Evolutionary conservation across 371 early-diverging fungal species (phyloP).

Genomic region (Mucor sp.): DNA sequence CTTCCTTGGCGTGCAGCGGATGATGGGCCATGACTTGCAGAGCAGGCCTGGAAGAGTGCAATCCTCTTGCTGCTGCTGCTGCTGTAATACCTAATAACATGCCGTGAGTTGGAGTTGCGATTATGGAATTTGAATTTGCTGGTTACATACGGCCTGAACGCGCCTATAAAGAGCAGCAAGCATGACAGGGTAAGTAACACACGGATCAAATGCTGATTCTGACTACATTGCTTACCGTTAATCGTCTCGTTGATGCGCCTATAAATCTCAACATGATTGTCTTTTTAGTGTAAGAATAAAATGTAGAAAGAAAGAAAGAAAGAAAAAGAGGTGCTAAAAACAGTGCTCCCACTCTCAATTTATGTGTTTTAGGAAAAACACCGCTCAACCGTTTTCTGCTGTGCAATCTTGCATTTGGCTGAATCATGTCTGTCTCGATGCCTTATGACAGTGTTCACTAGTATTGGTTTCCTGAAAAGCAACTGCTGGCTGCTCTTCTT

Average conservation of each 20-base stretch:
- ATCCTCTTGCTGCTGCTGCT: conserved; percentile 11
- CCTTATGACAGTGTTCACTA: too few species aligned
- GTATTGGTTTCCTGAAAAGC: too few species aligned
- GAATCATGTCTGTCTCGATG: too few species aligned
- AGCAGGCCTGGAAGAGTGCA: conserved; percentile 52
- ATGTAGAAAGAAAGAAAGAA: neutral
- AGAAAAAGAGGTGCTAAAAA: too few species aligned
- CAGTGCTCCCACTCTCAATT: too few species aligned
- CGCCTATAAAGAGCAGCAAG: neutral
- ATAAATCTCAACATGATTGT: neutral
- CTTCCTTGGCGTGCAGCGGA: conserved; percentile 72
- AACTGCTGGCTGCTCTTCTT: too few species aligned
- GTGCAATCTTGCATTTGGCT: too few species aligned
- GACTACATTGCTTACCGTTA: neutral
- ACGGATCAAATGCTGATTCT: too few species aligned
- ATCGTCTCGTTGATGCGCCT: neutral
- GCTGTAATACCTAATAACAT: too few species aligned
- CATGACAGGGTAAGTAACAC: neutral
- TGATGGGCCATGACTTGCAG: conserved; percentile 71
- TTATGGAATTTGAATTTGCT: neutral
- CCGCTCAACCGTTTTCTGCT: too few species aligned
- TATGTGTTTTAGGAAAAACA: too few species aligned
- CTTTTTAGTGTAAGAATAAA: neutral
- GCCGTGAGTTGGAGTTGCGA: neutral
- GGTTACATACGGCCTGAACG: neutral